Conservation (phyloP, 2,329 filamentous ascomycete genomes). For the Pleomassaria siparia region DNA sequence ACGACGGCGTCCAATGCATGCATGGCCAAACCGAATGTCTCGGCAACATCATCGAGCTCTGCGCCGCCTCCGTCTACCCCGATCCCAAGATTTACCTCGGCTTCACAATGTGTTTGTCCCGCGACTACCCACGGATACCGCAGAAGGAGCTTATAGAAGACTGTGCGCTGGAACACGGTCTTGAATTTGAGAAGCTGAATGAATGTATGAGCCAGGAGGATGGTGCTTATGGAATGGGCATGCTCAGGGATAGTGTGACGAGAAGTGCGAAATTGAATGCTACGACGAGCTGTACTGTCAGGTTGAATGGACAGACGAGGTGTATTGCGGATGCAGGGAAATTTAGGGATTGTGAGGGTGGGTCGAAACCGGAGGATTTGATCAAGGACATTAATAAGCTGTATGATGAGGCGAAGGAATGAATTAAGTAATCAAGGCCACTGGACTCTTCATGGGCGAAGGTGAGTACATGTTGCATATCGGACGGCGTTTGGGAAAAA, state of each 20-base stretch:
- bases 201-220: slow-evolving; percentile 77
- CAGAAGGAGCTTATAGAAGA: slow-evolving; percentile 75
- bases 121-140: slow-evolving; percentile 76
- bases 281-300: slow-evolving; percentile 51
- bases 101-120: slow-evolving; percentile 87
- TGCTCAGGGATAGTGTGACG: slow-evolving; percentile 69
- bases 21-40: slow-evolving; percentile 90
- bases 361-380: slow-evolving; percentile 69
- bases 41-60: slow-evolving; percentile 93
- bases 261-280: slow-evolving; percentile 57
- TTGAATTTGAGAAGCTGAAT: slow-evolving; percentile 80
- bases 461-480: background rate
- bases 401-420: slow-evolving; percentile 46
- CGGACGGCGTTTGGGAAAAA: background rate
- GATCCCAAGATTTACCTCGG: slow-evolving; percentile 86
- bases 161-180: slow-evolving; percentile 87
- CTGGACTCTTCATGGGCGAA: background rate
- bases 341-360: slow-evolving; percentile 78
- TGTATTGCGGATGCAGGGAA: slow-evolving; percentile 78
- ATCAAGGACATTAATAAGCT: slow-evolving; percentile 75
- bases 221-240: slow-evolving; percentile 67
- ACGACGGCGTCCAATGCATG: slow-evolving; percentile 83
- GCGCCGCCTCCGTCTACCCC: slow-evolving; percentile 79
- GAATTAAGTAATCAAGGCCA: slow-evolving; percentile 23
- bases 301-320: slow-evolving; percentile 76